A percentile compares a stretch with the other conserved stretches of the same genome.
Conservation (phyloP, 2,329 filamentous ascomycete genomes). For the Hypoxylon sp. region DNA sequence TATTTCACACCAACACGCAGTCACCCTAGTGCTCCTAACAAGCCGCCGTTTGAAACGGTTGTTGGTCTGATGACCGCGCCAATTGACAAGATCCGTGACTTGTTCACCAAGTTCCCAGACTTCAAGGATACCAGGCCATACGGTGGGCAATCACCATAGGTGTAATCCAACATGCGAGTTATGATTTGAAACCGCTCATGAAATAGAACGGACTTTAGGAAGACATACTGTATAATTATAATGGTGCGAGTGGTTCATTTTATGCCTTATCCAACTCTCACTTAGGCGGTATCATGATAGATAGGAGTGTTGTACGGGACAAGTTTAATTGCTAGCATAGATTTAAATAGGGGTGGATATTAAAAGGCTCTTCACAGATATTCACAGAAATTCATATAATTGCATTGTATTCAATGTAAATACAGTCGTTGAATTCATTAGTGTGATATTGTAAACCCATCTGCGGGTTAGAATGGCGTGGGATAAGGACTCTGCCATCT, state of each 20-base stretch:
- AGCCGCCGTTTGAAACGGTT: slow-evolving; percentile 65
- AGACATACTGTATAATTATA: not conserved
- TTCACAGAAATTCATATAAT: too few relatives aligned
- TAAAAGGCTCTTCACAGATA: too few relatives aligned
- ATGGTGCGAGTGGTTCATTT: not conserved
- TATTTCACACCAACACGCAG: slow-evolving; percentile 61
- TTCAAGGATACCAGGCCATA: slow-evolving; percentile 33
- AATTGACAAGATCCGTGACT: slow-evolving; percentile 65
- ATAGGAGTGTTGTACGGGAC: too few relatives aligned
- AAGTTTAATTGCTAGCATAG: too few relatives aligned
- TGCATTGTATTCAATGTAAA: too few relatives aligned
- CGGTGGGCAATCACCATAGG: slow-evolving; percentile 23
- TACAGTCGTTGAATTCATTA: too few relatives aligned
- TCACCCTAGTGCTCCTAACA: slow-evolving; percentile 61
- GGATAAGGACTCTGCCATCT: too few relatives aligned
- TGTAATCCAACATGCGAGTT: not conserved
- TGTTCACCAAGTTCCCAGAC: slow-evolving; percentile 66
- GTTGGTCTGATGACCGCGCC: slow-evolving; percentile 65
- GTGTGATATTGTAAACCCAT: too few relatives aligned
- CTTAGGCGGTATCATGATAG: too few relatives aligned
- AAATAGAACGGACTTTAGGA: not conserved
- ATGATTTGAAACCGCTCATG: not conserved
- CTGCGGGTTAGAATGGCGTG: too few relatives aligned
- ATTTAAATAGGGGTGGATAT: too few relatives aligned
- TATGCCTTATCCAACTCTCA: too few relatives aligned